These are phyloP conservation scores for Hypoxylon sp. DNA, from an alignment of 2,329 filamentous ascomycete species.

Conservation along the genomic window DNA sequence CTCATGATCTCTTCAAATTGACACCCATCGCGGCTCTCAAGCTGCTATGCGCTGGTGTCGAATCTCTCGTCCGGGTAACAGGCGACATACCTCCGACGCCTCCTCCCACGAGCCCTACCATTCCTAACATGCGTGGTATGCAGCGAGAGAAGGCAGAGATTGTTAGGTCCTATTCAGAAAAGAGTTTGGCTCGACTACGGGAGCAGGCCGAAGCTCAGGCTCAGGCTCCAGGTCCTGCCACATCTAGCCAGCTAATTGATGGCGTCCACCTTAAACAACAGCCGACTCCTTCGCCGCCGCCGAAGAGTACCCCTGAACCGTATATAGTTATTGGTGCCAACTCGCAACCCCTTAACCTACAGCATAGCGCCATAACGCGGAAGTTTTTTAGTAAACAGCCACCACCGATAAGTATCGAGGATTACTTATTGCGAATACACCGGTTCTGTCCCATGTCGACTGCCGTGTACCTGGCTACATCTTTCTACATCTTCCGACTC, in stretches of 20 bases:
- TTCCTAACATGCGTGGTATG: slow-evolving; percentile 76
- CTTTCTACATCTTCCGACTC: slow-evolving; percentile 87
- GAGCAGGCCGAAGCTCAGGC: slow-evolving; percentile 57
- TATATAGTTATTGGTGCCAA: slow-evolving; percentile 77
- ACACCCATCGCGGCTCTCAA: slow-evolving; percentile 82
- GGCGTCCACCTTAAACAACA: slow-evolving; percentile 66
- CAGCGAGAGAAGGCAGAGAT: slow-evolving; percentile 74
- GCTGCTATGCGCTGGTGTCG: slow-evolving; percentile 80
- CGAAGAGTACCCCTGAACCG: slow-evolving; percentile 58
- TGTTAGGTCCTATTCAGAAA: slow-evolving; percentile 70
- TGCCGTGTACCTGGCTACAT: slow-evolving; percentile 91
- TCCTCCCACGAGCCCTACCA: slow-evolving; percentile 73
- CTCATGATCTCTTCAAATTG: slow-evolving; percentile 80
- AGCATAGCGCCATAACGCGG: slow-evolving; percentile 87
- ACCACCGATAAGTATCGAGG: slow-evolving; percentile 84
- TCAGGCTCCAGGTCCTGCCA: slow-evolving; percentile 28
- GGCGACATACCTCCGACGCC: slow-evolving; percentile 88
- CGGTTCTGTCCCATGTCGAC: slow-evolving; percentile 94
- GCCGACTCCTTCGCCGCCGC: slow-evolving; percentile 48
- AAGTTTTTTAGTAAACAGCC: slow-evolving; percentile 94
- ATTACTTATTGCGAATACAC: slow-evolving; percentile 90
- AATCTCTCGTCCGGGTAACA: slow-evolving; percentile 78
- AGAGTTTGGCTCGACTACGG: slow-evolving; percentile 64
- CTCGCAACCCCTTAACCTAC: slow-evolving; percentile 79
- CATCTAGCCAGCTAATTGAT: slow-evolving; percentile 62